Base-by-base conservation (phyloP, 208 protist species). In the Leishmania arabica region DNA sequence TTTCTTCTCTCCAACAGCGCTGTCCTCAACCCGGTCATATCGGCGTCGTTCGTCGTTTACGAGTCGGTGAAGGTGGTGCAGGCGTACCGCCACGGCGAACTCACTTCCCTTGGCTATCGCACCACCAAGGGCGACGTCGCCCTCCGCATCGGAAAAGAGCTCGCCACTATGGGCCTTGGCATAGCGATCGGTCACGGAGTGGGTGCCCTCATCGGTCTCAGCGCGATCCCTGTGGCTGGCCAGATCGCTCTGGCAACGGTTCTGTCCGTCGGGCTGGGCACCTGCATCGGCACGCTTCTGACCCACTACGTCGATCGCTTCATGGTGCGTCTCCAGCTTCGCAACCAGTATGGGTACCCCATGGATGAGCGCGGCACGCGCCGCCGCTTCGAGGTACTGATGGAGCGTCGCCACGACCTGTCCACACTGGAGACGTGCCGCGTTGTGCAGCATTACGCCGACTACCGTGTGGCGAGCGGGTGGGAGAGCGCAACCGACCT, bases 401-500 rank as follows among this genome's bases (percentile, higher is more conserved):
- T 93, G 40, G 88, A 91, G 68, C 75, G 82, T 34, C 86, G 89
- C 37, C 86, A 95, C 70, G 90, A 93, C 75, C 87, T 95, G 8
- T 90, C 86, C 54, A 90, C 86, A 15, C 82, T 91, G 80, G 92
- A 92, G 78, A 85, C 88, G 51, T 92, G 92, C 82, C 78, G 82
- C 21, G 79, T 93, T 34, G 90, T 95, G 13, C 92, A 95, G 81
- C 90, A 95, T 81, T 93, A 95, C 78, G 85, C 85, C 68, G 92
- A 95, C 86, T 95, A 93, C 76, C 86, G 92, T 11, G 90, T 95
- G n/a, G 88, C 90, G 42, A 86, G 87, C 75, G 92, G 92, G 31
- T 95, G 92, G 92, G 90, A 93, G 79, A 92, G 90, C 81, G 64
- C 81, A 13, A 92, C 83, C 31, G 92, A 92, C 83, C 78, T 93